Evolutionary conservation across 78 protist genomes (phyloP), one percentile per base, ranked within the genome.

Genomic region (Dictyostelium firmibasis): DNA sequence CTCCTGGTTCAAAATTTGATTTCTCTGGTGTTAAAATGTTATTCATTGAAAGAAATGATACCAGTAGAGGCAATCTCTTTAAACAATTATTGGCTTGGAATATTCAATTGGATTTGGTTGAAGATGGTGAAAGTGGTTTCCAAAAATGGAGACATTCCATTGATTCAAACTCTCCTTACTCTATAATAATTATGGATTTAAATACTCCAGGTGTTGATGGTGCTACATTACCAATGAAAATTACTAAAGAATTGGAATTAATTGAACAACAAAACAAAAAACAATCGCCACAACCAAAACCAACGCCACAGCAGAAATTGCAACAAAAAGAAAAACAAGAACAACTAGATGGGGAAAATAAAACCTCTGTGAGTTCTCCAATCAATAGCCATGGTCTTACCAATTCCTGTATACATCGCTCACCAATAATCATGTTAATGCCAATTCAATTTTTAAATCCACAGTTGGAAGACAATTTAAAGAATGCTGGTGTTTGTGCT

Each of bases 101-200:
- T 50, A 89, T 89, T 27, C 50, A 33, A 62, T 70, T 89, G 60
- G 94, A 81, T 47, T 41, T 84, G 23, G 83, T 75, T 10, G 86
- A 76, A 14, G 81, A 70, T 38, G 92, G 81, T 53, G 47, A 77
- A 43, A 64, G 31, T 38, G 85, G 85, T 18, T 31, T 88, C 1
- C 29, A 11, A 38, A 38, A 77, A 67, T 88, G 79, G 69, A 60
- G 67, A 31, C 60, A 79, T 0, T 36, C 85, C 0, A 10, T 88
- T 10, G 36, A 20, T 2, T 38, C 60, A 8, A 18, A 50, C 4
- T 77, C 36, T 14, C 93, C 85, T 0, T 88, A 88, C 20, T 88
- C 93, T 0, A 13, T 88, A 20, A 78, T 88, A 1, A 78, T 88
- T 27, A 60, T 88, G 62, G 93, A 88, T 31, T 41, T 29, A 27